Evolutionary conservation across 2,329 filamentous ascomycete species (phyloP).

Genomic region (Xylaria sp.): DNA sequence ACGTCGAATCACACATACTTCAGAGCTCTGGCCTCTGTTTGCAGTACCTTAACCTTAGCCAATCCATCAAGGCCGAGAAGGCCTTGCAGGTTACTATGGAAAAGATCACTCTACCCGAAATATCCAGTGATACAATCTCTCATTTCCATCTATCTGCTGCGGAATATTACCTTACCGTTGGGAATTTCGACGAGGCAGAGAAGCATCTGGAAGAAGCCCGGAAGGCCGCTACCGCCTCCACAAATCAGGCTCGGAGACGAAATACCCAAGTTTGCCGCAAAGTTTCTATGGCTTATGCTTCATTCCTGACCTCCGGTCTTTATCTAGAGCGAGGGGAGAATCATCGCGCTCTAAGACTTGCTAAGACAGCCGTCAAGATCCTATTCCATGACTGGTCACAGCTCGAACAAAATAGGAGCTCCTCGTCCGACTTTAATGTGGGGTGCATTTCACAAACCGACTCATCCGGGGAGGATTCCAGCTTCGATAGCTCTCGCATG

Average conservation of each 20-base stretch:
- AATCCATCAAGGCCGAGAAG: constrained; percentile 61
- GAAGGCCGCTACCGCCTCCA: constrained; percentile 48
- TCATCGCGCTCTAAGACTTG: constrained; percentile 66
- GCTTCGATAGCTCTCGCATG: constrained; percentile 46
- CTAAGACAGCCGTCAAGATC: constrained; percentile 67
- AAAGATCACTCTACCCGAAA: constrained; percentile 58
- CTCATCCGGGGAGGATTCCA: constrained; percentile 44
- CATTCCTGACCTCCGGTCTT: constrained; percentile 72
- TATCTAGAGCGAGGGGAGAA: constrained; percentile 71
- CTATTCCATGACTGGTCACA: constrained; percentile 67
- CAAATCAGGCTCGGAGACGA: constrained; percentile 48
- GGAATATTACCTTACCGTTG: constrained; percentile 77
- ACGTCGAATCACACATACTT: constrained; percentile 56
- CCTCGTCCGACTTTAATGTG: constrained; percentile 33
- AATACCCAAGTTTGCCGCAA: constrained; percentile 59
- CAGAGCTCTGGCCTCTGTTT: constrained; percentile 62
- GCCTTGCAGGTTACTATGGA: constrained; percentile 64
- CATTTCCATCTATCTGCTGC: constrained; percentile 76
- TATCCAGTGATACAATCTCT: constrained; percentile 56
- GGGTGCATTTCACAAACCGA: constrained; percentile 47
- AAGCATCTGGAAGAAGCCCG: constrained; percentile 56
- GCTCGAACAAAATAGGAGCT: constrained; percentile 56
- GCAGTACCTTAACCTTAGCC: constrained; percentile 66
- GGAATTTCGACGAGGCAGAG: constrained; percentile 70
- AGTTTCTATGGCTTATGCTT: constrained; percentile 67